These are phyloP conservation scores for Teunomyces atbi DNA, from an alignment of 805 yeast species.

Conservation along the genomic window DNA sequence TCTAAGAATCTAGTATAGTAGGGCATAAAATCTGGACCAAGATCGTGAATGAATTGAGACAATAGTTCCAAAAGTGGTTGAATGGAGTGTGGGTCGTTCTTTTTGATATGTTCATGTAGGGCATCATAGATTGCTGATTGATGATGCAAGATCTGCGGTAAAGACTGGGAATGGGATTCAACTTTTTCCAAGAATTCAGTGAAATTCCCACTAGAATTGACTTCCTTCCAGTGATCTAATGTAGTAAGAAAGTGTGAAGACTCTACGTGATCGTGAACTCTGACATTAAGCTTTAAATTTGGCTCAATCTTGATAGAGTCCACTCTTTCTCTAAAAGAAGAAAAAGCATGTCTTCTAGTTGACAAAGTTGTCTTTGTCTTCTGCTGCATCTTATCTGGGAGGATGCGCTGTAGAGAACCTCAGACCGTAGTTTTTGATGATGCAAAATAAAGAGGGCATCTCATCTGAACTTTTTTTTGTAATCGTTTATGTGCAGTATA, in stretches of 20 bases:
- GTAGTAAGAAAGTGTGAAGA: conserved; percentile 78
- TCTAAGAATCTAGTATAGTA: conserved; percentile 57
- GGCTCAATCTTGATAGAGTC: conserved; percentile 86
- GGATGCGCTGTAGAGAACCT: not conserved
- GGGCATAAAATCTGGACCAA: conserved; percentile 85
- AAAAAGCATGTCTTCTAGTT: conserved; percentile 55
- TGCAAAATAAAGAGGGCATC: conserved; percentile 10
- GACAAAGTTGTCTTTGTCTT: conserved; percentile 49
- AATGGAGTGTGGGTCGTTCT: conserved; percentile 65
- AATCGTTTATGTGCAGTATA: not conserved
- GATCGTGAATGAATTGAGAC: conserved; percentile 85
- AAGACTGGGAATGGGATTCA: conserved; percentile 56
- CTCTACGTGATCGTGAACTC: conserved; percentile 70
- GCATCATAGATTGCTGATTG: conserved; percentile 54
- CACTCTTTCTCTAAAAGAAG: conserved; percentile 80
- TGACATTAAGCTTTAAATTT: conserved; percentile 46
- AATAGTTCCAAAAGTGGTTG: conserved; percentile 78
- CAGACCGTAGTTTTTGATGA: not conserved
- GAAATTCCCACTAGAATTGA: conserved; percentile 73
- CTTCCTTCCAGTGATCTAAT: conserved; percentile 82
- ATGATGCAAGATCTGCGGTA: conserved; percentile 80
- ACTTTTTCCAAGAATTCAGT: conserved; percentile 59
- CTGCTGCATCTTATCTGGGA: not conserved
- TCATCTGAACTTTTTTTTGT: conserved; percentile 8
- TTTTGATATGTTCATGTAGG: conserved; percentile 45